phyloP scores from a whole-genome alignment of 192 early-diverging fungal genomes.

The Coemansia sp. region DNA sequence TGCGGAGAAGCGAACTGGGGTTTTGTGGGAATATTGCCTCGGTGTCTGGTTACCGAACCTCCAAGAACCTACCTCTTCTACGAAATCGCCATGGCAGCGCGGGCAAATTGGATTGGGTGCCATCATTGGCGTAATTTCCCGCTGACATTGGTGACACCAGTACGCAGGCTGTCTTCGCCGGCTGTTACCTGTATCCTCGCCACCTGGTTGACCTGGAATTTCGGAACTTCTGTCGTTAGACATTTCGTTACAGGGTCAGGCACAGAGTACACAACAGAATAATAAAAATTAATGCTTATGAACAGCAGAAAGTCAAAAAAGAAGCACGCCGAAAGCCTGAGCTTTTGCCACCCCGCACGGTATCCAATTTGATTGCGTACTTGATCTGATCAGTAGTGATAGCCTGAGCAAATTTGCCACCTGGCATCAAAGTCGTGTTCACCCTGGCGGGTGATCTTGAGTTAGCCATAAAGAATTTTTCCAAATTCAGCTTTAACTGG shows the following conservation, averaged over 20 bases:
- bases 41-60: neutral
- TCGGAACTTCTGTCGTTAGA: slow-evolving; percentile 11
- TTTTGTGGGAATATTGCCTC: neutral
- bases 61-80: slow-evolving; percentile 67
- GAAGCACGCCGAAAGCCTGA: neutral
- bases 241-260: neutral
- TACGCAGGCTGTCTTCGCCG: slow-evolving; percentile 22
- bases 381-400: neutral
- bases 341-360: neutral
- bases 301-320: neutral
- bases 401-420: neutral
- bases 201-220: slow-evolving; percentile 8
- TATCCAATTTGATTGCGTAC: neutral
- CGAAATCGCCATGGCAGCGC: slow-evolving; percentile 70
- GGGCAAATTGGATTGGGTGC: slow-evolving; percentile 79
- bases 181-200: neutral
- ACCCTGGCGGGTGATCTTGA: no score
- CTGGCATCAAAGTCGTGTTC: no score
- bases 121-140: slow-evolving; percentile 65
- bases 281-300: neutral
- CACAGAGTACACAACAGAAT: neutral
- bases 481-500: no score
- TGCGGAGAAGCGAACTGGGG: neutral
- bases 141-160: slow-evolving; percentile 66
- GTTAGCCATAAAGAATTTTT: no score